Evolutionary conservation across 495 filamentous ascomycete species (phyloP).

Genomic region (Penicillium arizonense): DNA sequence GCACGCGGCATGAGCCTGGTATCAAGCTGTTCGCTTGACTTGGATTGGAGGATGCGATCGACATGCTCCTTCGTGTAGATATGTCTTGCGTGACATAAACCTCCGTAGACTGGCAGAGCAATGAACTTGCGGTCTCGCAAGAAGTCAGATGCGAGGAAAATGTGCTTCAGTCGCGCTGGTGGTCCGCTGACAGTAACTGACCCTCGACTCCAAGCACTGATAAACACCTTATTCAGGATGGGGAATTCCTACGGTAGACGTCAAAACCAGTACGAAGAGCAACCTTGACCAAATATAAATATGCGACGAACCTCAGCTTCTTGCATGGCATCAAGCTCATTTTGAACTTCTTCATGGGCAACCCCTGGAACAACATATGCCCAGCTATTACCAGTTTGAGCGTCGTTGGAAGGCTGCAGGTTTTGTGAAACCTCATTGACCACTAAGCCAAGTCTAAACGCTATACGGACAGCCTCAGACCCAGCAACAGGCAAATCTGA

Average conservation of each 20-base stretch:
- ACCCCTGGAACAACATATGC: constrained; percentile 39
- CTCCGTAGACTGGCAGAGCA: constrained; percentile 33
- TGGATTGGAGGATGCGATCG: neutral
- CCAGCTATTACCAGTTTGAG: constrained; percentile 31
- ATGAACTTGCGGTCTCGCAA: constrained; percentile 31
- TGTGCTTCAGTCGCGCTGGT: constrained; percentile 33
- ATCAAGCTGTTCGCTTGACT: too few relatives aligned
- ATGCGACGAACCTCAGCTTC: neutral
- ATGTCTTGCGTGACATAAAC: constrained; percentile 43
- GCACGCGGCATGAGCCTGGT: too few relatives aligned
- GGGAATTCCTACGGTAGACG: neutral
- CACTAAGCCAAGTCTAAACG: constrained; percentile 37
- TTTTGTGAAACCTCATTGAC: constrained; percentile 34
- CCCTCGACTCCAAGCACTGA: constrained; percentile 29
- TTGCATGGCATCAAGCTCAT: constrained; percentile 34
- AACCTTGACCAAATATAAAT: too few relatives aligned
- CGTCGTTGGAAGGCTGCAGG: constrained; percentile 26
- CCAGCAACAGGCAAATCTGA: constrained; percentile 19
- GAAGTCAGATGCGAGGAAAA: constrained; percentile 27
- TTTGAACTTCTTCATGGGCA: constrained; percentile 26
- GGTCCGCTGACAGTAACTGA: constrained; percentile 45
- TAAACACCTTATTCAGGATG: constrained; percentile 32
- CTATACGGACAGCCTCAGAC: constrained; percentile 29
- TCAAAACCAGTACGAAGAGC: too few relatives aligned
- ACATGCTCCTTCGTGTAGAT: constrained; percentile 34